Base-by-base conservation (phyloP, 441 rosid genomes). In the Syzygium malaccense region DNA sequence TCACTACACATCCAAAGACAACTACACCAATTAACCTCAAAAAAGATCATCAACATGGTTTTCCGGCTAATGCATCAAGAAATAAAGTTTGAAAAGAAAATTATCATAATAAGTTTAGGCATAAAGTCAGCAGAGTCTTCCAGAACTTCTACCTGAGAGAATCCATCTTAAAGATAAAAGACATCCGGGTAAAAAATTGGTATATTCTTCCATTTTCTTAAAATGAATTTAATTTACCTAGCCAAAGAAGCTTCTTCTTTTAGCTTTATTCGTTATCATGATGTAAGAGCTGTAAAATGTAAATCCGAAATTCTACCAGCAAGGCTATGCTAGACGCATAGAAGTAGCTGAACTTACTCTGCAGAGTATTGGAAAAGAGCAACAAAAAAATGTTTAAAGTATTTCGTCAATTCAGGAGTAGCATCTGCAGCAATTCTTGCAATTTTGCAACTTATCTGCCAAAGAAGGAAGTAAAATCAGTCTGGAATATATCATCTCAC, bases 341-440 rank as follows among this genome's bases (percentile, higher is more conserved):
- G 14, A 17, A 62, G 33, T n/a, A n/a, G 5, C 33, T 62, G 37
- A 85, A 92, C 98, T 95, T 92, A 98, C 99, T 93, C 94, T 53
- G 98, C 96, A 92, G 96, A 89, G 91, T 88, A 88, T 41, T 92
- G 95, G 91, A 97, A 91, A 91, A 98, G 92, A 85, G 86, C 75
- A 41, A 95, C 91, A 91, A 97, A 97, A 91, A 95, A 91, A n/a
- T 91, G 93, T 86, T 93, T 94, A 33, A 95, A 89, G 91, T 85
- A 86, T 60, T 91, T 92, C 92, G 92, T 86, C 87, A 96, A 90
- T 85, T 95, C 95, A 85, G 93, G 95, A 79, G 89, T 89, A 64
- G 96, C 99, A 92, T 98, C 98, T 51, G 96, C 96, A 56, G 89
- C 94, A 89, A 97, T 96, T 93, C 94, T 94, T 88, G 80, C 93